Percentiles rank a stretch among this genome's conserved stretches.
These are phyloP conservation scores for Colletotrichum horii DNA, from an alignment of 2,329 filamentous ascomycete genomes.

Conservation along the genomic window DNA sequence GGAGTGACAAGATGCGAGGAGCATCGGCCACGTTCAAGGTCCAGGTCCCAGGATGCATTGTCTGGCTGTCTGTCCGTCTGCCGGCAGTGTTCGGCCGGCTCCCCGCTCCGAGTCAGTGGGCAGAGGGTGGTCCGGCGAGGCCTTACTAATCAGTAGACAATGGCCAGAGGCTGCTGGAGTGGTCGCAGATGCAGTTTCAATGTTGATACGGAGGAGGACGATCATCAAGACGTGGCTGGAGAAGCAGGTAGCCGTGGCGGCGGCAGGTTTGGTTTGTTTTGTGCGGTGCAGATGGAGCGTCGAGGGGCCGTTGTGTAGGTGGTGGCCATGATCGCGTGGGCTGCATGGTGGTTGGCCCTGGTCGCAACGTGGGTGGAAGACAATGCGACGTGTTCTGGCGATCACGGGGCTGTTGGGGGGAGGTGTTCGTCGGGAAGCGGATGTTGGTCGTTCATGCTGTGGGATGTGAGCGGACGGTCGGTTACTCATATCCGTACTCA, in stretches of 20 bases:
- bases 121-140: not conserved
- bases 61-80: not conserved
- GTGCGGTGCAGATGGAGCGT: not conserved
- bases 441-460: not conserved
- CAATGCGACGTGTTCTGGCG: not conserved
- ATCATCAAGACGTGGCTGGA: not conserved
- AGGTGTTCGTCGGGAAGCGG: not conserved
- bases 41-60: not conserved
- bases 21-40: not conserved
- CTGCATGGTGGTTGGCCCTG: not conserved
- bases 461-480: not conserved
- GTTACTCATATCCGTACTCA: not conserved
- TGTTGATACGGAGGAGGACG: not conserved
- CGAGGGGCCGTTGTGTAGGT: not conserved
- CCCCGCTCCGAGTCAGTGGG: not conserved
- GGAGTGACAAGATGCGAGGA: not conserved
- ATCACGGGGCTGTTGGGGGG: not conserved
- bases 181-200: not conserved
- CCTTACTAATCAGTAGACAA: not conserved
- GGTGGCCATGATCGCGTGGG: not conserved
- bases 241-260: not conserved
- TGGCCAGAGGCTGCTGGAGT: not conserved
- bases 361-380: not conserved
- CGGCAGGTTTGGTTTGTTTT: not conserved
- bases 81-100: not conserved